These are phyloP conservation scores for Petrea volubilis DNA, from an alignment of 257 asterid genomes.

Conservation along the genomic window DNA sequence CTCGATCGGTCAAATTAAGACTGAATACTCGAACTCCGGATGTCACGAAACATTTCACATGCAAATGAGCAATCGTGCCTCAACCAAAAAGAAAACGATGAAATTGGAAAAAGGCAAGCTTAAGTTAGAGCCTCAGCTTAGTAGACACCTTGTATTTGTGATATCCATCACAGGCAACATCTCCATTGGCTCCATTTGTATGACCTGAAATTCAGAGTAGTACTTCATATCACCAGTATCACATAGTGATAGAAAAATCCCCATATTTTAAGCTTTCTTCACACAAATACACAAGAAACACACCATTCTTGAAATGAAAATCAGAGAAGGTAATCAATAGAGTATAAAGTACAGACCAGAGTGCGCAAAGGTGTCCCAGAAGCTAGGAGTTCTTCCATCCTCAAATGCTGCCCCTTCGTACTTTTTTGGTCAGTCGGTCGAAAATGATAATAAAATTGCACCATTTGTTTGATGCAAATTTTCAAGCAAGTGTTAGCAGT, in stretches of 20 bases:
- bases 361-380: constrained; percentile 46
- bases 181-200: constrained; percentile 39
- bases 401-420: constrained; percentile 52
- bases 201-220: constrained; percentile 20
- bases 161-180: constrained; percentile 45
- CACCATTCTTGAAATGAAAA: not conserved
- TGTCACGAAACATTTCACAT: not conserved
- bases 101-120: not conserved
- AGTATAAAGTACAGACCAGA: constrained; percentile 17
- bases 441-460: not conserved
- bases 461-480: not conserved
- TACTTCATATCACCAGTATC: not conserved
- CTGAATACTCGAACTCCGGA: not conserved
- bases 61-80: not conserved
- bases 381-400: constrained; percentile 60
- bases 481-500: not conserved
- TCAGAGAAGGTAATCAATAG: not conserved
- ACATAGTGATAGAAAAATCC: not conserved
- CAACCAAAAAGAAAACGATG: not conserved
- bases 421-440: not conserved
- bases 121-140: not conserved
- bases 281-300: not conserved
- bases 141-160: constrained; percentile 49
- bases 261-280: not conserved
- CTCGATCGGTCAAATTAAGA: not conserved